A percentile compares a stretch with the other conserved stretches of the same genome.
phyloP scores from a whole-genome alignment of 352 stramenopile genomes.

The Globisporangium uncinulatum region DNA sequence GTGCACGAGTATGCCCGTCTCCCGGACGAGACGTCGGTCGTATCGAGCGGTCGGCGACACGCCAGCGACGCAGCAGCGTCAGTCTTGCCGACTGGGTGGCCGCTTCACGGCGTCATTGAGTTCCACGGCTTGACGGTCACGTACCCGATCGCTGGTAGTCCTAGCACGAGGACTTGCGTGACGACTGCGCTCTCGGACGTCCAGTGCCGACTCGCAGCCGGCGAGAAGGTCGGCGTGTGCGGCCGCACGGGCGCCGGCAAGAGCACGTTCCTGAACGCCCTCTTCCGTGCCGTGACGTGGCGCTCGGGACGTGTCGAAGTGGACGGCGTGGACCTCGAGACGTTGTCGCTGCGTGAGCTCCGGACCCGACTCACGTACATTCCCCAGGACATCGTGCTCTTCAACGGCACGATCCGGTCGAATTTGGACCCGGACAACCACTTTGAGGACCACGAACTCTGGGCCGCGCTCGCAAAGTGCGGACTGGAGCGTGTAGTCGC shows the following conservation, averaged over 20 bases:
- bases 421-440: conserved; percentile 73
- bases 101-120: conserved; percentile 39
- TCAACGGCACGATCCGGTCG: conserved; percentile 70
- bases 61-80: not conserved
- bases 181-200: conserved; percentile 34
- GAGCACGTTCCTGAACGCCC: conserved; percentile 72
- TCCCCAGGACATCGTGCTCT: conserved; percentile 79
- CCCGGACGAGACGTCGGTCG: conserved; percentile 33
- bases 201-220: conserved; percentile 37
- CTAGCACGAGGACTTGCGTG: conserved; percentile 5
- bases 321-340: conserved; percentile 60
- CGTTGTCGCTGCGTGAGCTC: conserved; percentile 56
- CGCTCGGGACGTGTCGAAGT: conserved; percentile 52
- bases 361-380: conserved; percentile 75
- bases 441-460: conserved; percentile 47
- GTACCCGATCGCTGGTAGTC: conserved; percentile 18
- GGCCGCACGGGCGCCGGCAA: conserved; percentile 90
- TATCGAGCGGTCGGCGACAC: conserved; percentile 5
- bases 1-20: conserved; percentile 78
- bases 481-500: conserved; percentile 38
- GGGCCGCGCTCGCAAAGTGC: conserved; percentile 43
- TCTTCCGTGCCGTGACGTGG: conserved; percentile 74
- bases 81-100: conserved; percentile 23
- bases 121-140: conserved; percentile 46
- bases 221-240: conserved; percentile 77